Conservation (phyloP, 352 stramenopile genomes). For the Globisporangium recalcitrans region DNA sequence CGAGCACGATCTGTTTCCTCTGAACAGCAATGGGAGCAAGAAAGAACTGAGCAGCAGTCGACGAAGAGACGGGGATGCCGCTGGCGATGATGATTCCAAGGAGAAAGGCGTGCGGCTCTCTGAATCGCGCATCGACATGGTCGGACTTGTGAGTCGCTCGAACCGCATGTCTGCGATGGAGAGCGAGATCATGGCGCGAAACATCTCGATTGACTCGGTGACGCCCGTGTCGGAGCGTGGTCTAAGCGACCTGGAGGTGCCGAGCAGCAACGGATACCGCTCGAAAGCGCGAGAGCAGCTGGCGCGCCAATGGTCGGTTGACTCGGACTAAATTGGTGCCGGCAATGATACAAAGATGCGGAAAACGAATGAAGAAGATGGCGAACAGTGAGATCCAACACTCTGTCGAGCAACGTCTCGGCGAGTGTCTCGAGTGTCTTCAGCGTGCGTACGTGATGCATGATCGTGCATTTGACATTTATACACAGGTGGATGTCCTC, state of each 20-base stretch:
- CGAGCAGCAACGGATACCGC: constrained; percentile 44
- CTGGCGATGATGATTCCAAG: constrained; percentile 8
- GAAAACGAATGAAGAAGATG: not conserved
- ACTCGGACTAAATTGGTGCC: constrained; percentile 24
- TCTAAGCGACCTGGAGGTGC: constrained; percentile 31
- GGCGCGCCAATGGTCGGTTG: constrained; percentile 51
- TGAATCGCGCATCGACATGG: constrained; percentile 27
- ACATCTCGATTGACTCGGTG: constrained; percentile 43
- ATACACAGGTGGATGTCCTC: constrained; percentile 6
- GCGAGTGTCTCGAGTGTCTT: not conserved
- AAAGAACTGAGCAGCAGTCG: not conserved
- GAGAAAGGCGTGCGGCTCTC: constrained; percentile 22
- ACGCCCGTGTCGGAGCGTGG: constrained; percentile 31
- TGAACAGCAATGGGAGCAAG: not conserved
- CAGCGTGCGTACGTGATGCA: not conserved
- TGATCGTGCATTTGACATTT: constrained; percentile 8
- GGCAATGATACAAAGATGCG: not conserved
- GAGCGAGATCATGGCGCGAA: constrained; percentile 13
- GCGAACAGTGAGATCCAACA: not conserved
- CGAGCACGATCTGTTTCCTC: constrained; percentile 46
- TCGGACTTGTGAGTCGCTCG: constrained; percentile 7
- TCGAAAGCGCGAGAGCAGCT: constrained; percentile 57
- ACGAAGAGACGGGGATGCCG: not conserved
- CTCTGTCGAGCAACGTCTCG: not conserved
- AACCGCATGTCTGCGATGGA: constrained; percentile 9